Evolutionary conservation across 2,329 filamentous ascomycete species (phyloP).

Genomic region (Pyrenophora tritici-repentis): DNA sequence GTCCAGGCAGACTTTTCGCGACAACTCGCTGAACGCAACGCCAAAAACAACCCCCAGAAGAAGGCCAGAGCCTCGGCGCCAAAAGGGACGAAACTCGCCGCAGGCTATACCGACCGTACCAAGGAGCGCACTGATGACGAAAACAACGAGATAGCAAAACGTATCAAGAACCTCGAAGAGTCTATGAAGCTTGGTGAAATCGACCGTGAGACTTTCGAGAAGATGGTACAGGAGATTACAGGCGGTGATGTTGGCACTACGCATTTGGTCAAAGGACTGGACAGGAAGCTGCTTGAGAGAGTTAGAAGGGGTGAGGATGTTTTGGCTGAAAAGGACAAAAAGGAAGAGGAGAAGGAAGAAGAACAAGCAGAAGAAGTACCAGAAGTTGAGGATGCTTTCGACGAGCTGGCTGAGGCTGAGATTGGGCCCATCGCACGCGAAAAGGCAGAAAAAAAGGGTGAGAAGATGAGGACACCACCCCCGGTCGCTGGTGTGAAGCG

Average conservation of each 20-base stretch:
- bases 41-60: slow-evolving; percentile 62
- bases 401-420: slow-evolving; percentile 66
- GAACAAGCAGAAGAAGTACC: slow-evolving; percentile 31
- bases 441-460: slow-evolving; percentile 59
- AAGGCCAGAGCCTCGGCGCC: slow-evolving; percentile 80
- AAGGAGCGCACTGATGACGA: slow-evolving; percentile 62
- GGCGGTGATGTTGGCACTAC: slow-evolving; percentile 81
- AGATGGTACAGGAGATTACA: slow-evolving; percentile 73
- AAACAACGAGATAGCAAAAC: slow-evolving; percentile 62
- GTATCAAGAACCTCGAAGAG: slow-evolving; percentile 80
- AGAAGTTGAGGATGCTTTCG: slow-evolving; percentile 54
- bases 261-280: slow-evolving; percentile 89
- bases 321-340: slow-evolving; percentile 42
- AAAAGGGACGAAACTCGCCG: slow-evolving; percentile 78
- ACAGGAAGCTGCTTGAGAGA: slow-evolving; percentile 77
- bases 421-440: slow-evolving; percentile 70
- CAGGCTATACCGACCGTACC: slow-evolving; percentile 84
- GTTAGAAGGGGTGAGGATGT: slow-evolving; percentile 69
- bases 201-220: slow-evolving; percentile 77
- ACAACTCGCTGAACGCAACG: slow-evolving; percentile 77
- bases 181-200: slow-evolving; percentile 83
- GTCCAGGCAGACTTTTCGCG: slow-evolving; percentile 74
- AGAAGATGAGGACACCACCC: slow-evolving; percentile 52
- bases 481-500: slow-evolving; percentile 56
- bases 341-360: slow-evolving; percentile 28